Conservation (phyloP, 2,329 filamentous ascomycete species). For the Diaporthe amygdali region DNA sequence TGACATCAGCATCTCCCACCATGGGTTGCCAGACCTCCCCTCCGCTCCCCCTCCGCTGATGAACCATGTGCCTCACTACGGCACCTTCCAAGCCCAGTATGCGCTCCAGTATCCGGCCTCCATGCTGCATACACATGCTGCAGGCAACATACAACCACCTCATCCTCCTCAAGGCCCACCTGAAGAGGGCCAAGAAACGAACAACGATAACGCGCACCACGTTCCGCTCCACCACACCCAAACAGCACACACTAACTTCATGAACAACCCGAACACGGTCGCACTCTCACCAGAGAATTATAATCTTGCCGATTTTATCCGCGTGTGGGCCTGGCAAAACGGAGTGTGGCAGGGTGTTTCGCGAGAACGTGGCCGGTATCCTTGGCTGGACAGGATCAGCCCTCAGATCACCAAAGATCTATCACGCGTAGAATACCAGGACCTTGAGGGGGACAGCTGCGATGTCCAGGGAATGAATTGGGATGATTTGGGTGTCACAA, state of each 20-base stretch:
- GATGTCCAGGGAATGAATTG: constrained; percentile 68
- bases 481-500: constrained; percentile 55
- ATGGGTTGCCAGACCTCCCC: background rate
- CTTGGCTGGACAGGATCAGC: constrained; percentile 40
- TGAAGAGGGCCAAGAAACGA: background rate
- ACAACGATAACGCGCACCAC: constrained; percentile 3
- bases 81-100: background rate
- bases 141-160: background rate
- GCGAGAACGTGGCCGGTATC: constrained; percentile 33
- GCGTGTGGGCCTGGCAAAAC: constrained; percentile 49
- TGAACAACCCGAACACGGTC: constrained; percentile 38
- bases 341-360: constrained; percentile 32
- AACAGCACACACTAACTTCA: constrained; percentile 34
- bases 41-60: constrained; percentile 12
- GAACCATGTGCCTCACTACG: constrained; percentile 8
- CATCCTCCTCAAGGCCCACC: constrained; percentile 2
- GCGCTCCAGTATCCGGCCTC: background rate
- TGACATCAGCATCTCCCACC: constrained; percentile 1
- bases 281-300: constrained; percentile 55
- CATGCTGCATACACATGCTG: background rate
- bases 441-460: constrained; percentile 59
- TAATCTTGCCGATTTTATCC: constrained; percentile 55
- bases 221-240: constrained; percentile 14
- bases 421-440: constrained; percentile 39
- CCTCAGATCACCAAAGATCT: constrained; percentile 28